Conservation (phyloP, 2,329 filamentous ascomycete species). For the Trichophyton schoenleinii region DNA sequence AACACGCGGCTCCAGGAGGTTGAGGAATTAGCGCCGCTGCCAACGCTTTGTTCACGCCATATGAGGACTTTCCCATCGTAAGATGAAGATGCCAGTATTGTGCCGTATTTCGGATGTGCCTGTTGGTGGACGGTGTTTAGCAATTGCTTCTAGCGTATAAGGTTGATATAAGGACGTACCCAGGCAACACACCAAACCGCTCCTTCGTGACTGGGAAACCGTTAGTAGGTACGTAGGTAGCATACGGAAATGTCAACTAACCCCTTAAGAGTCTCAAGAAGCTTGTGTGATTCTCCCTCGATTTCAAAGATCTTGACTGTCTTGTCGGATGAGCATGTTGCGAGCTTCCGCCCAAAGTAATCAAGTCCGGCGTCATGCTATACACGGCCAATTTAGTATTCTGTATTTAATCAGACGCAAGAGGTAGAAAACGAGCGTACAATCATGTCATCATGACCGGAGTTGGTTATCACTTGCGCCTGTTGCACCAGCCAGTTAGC, state of each 20-base stretch:
- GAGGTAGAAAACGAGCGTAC: constrained; percentile 47
- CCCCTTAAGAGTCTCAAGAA: constrained; percentile 92
- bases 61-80: constrained; percentile 98
- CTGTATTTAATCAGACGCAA: not conserved
- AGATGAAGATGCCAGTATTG: constrained; percentile 85
- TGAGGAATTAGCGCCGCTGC: constrained; percentile 25
- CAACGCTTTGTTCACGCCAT: constrained; percentile 69
- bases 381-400: not conserved
- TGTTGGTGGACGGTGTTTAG: constrained; percentile 15
- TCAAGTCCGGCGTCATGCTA: constrained; percentile 97
- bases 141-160: not conserved
- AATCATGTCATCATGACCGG: constrained; percentile 98
- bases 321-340: constrained; percentile 94
- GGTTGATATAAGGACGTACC: constrained; percentile 34
- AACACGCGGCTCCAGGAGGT: constrained; percentile 74
- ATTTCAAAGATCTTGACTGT: constrained; percentile 99
- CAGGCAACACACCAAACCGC: constrained; percentile 97
- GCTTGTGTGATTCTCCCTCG: constrained; percentile 77
- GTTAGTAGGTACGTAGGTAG: constrained; percentile 11
- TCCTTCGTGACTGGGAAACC: constrained; percentile 64
- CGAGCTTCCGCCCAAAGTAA: constrained; percentile 92
- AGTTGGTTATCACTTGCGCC: constrained; percentile 72
- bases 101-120: constrained; percentile 96
- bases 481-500: constrained; percentile 21
- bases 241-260: constrained; percentile 28